These are phyloP conservation scores for Phytophthora niederhauseri DNA, from an alignment of 352 stramenopile species.

Conservation along the genomic window DNA sequence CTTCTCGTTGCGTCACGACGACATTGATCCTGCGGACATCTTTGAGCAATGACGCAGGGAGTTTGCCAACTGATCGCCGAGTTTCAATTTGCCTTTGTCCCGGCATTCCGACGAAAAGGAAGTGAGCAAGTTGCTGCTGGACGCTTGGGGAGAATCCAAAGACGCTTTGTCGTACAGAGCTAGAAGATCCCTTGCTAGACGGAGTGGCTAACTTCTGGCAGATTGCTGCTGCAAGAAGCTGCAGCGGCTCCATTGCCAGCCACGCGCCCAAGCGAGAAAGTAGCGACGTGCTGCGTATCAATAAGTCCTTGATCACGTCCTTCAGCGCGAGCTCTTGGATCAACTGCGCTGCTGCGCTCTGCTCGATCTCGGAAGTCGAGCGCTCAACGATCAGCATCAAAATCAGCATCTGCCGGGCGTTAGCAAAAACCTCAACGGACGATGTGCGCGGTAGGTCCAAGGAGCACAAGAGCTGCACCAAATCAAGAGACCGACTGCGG, in stretches of 20 bases:
- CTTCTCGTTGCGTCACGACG: background rate
- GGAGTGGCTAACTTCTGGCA: conserved; percentile 13
- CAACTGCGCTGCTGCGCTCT: conserved; percentile 28
- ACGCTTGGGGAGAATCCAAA: conserved; percentile 34
- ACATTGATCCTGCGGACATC: conserved; percentile 2
- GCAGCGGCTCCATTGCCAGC: conserved; percentile 15
- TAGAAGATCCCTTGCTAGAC: background rate
- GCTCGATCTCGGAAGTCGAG: conserved; percentile 27
- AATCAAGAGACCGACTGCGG: conserved; percentile 24
- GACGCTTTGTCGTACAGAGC: background rate
- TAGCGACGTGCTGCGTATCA: conserved; percentile 14
- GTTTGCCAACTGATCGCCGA: background rate
- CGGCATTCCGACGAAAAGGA: conserved; percentile 29
- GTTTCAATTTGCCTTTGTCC: background rate
- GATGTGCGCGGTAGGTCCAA: conserved; percentile 28
- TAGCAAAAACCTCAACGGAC: conserved; percentile 31
- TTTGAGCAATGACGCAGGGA: background rate
- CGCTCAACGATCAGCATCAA: conserved; percentile 40
- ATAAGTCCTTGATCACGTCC: conserved; percentile 13
- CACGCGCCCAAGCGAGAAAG: conserved; percentile 23
- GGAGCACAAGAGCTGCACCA: conserved; percentile 41
- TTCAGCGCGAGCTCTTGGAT: conserved; percentile 34
- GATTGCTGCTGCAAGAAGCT: conserved; percentile 19
- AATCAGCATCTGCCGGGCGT: conserved; percentile 21
- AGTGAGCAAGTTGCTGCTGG: conserved; percentile 42